Evolutionary conservation across 2,329 filamentous ascomycete species (phyloP).

Genomic region (Cercospora berteroae): DNA sequence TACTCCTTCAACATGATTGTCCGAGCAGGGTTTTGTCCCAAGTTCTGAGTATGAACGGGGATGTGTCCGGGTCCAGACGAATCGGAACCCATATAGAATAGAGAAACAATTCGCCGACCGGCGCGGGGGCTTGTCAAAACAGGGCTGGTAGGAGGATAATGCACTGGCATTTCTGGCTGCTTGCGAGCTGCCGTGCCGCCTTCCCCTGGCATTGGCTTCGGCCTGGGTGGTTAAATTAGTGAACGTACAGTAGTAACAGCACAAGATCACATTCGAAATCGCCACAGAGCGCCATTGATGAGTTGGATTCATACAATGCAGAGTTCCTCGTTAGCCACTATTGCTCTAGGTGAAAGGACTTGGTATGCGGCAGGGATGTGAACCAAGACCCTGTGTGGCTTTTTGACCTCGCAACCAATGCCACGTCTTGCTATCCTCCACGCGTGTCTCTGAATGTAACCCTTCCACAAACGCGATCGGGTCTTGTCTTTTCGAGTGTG

Average conservation of each 20-base stretch:
- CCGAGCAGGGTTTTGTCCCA: background rate
- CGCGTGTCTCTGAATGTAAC: background rate
- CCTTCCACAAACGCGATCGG: background rate
- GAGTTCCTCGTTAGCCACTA: background rate
- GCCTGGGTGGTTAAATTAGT: background rate
- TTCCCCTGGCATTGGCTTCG: background rate
- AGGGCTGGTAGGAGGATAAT: background rate
- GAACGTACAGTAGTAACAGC: background rate
- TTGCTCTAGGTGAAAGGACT: background rate
- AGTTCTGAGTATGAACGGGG: background rate
- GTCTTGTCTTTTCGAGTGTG: background rate
- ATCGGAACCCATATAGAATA: background rate
- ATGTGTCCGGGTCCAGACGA: background rate
- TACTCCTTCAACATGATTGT: background rate
- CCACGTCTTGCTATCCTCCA: background rate
- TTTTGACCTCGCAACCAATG: background rate
- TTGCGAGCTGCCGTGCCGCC: background rate
- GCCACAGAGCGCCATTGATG: background rate
- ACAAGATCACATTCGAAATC: background rate
- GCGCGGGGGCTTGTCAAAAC: background rate
- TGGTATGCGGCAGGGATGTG: background rate
- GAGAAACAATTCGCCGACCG: background rate
- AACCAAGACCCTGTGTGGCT: background rate
- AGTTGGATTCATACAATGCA: background rate
- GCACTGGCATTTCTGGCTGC: background rate